Evolutionary conservation across 305 asterid genomes (phyloP), one percentile per base, ranked within the genome.

Genomic region (Fraxinus dipetala): DNA sequence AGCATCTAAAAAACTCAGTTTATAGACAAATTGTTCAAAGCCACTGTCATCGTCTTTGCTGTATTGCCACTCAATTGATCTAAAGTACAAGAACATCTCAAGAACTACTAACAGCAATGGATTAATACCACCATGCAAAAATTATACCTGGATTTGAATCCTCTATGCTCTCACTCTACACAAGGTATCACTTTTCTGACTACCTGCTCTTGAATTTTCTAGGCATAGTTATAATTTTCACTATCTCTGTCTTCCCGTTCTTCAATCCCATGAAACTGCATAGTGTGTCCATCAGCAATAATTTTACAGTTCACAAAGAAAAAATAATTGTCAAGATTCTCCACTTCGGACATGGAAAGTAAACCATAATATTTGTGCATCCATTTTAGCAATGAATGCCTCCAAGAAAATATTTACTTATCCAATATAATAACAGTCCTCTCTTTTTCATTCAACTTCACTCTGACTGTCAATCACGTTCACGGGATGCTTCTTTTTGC

Each of bases 401-500:
- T 22, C 5, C 13, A 61, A 61, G 70, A 2, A 2, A 22, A 18
- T 20, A 22, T 61, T 18, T 61, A 61, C 28, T 61, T 61, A 61
- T 61, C 31, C 14, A 20, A 20, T 20, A 54, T 65, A 65, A 65
- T 24, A 80, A 78, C 20, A 1, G 43, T 59, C 56, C 56, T 36
- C 11, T 45, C 40, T 75, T 56, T 78, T 70, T 54, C 79, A 56
- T 70, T 76, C 74, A 70, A 73, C 86, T 83, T 24, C 85, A 1
- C 65, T 67, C 84, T 32, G 67, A 54, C 83, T 86, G 18, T 30
- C 63, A 7, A 80, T 67, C 65, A n/a, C 31, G 20, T 78, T 77
- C 65, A 34, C 76, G 0, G 80, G 78, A 28, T 78, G 40, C 76
- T 84, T 80, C 89, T 77, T 90, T 80, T 83, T 87, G 80, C 86